A percentile compares a stretch with the other conserved stretches of the same genome.
phyloP scores from a whole-genome alignment of 2,329 filamentous ascomycete genomes.

The Trichoderma gracile region DNA sequence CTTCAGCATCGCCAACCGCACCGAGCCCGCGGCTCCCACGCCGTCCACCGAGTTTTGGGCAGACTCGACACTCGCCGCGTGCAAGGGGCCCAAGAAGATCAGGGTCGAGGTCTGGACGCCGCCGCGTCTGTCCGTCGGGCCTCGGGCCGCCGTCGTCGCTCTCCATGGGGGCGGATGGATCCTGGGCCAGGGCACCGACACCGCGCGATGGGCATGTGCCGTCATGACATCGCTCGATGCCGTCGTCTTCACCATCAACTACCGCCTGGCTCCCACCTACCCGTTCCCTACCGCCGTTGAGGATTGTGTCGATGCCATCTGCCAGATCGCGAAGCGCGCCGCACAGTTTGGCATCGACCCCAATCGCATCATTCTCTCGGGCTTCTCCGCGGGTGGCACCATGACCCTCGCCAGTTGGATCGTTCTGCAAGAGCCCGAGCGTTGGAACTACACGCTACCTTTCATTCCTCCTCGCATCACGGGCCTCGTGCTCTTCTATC shows the following conservation, averaged over 20 bases:
- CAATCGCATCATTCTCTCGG: constrained; percentile 57
- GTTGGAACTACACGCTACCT: constrained; percentile 42
- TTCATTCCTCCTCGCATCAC: constrained; percentile 49
- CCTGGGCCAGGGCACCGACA: constrained; percentile 62
- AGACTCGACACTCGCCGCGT: constrained; percentile 45
- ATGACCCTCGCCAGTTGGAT: constrained; percentile 53
- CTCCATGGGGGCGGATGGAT: constrained; percentile 70
- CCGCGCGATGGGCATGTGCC: constrained; percentile 60
- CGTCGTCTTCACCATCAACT: constrained; percentile 65
- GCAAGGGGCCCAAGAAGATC: constrained; percentile 43
- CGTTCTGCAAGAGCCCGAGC: constrained; percentile 47
- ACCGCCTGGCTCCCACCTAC: constrained; percentile 65
- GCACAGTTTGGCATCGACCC: constrained; percentile 59
- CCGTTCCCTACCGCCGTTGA: constrained; percentile 66
- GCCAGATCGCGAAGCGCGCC: constrained; percentile 60
- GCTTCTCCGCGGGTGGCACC: constrained; percentile 65
- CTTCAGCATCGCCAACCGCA: constrained; percentile 46
- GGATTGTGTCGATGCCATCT: constrained; percentile 63
- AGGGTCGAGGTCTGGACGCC: constrained; percentile 51
- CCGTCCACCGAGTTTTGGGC: constrained; percentile 45
- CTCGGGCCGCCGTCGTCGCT: constrained; percentile 60
- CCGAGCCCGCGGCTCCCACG: constrained; percentile 43
- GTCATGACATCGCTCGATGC: constrained; percentile 55
- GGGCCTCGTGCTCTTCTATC: constrained; percentile 62
- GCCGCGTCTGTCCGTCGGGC: constrained; percentile 37